Conservation (phyloP, 2,329 filamentous ascomycete genomes). For the Pseudopithomyces chartarum region DNA sequence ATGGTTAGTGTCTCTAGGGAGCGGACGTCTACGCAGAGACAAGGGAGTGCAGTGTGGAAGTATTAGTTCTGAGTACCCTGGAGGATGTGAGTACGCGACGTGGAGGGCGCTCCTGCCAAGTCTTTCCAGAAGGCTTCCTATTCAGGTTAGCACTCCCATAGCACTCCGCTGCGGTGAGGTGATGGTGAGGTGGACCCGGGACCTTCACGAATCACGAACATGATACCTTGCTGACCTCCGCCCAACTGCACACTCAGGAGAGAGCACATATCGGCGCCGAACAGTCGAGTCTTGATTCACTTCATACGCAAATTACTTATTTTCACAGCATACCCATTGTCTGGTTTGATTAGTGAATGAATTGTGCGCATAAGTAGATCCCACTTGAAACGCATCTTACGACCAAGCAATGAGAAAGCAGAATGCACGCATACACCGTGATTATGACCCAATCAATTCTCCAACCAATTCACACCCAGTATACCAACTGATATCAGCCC, state of each 20-base stretch:
- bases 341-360: not conserved
- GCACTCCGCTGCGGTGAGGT: not conserved
- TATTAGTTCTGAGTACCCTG: conserved; percentile 26
- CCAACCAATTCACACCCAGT: conserved; percentile 1
- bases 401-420: not conserved
- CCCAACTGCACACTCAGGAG: too few species aligned
- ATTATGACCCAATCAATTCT: conserved; percentile 19
- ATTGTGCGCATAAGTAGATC: not conserved
- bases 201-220: too few species aligned
- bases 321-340: not conserved
- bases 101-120: conserved; percentile 13
- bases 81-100: conserved; percentile 15
- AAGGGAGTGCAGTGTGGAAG: conserved; percentile 17
- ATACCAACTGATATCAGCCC: conserved; percentile 3
- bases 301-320: not conserved
- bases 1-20: conserved; percentile 41
- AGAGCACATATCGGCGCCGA: not conserved
- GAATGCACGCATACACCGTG: conserved; percentile 12
- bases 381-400: not conserved
- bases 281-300: too few species aligned
- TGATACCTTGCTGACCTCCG: too few species aligned
- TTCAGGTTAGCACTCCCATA: conserved; percentile 1
- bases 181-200: too few species aligned
- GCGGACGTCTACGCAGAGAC: conserved; percentile 31
- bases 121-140: not conserved